phyloP scores from a whole-genome alignment of 1,284 basidiomycete species.

The Ceraceosorus guamensis region DNA sequence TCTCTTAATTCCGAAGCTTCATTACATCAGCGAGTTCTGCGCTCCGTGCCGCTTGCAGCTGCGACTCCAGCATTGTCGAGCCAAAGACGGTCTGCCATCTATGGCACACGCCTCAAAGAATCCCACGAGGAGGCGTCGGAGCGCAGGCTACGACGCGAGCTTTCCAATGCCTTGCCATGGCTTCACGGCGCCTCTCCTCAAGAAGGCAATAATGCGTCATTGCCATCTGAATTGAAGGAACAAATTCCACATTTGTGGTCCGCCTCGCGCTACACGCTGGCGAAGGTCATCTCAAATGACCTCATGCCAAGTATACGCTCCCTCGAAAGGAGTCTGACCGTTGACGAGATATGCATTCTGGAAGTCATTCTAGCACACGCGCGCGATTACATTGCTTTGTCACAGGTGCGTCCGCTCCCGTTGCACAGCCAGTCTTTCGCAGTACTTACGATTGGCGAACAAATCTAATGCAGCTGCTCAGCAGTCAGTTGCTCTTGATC shows the following conservation, averaged over 20 bases:
- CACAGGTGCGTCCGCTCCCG: not conserved
- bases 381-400: not conserved
- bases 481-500: too few relatives aligned
- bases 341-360: not conserved
- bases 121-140: constrained; percentile 44
- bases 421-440: not conserved
- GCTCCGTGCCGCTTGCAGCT: constrained; percentile 31
- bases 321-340: not conserved
- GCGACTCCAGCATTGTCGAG: constrained; percentile 23
- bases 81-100: constrained; percentile 40
- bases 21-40: constrained; percentile 32
- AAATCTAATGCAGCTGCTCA: not conserved
- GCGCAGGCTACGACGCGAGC: constrained; percentile 34
- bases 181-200: not conserved
- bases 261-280: constrained; percentile 32
- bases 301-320: constrained; percentile 7
- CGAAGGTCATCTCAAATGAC: constrained; percentile 16
- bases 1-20: constrained; percentile 2
- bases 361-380: not conserved
- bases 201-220: not conserved
- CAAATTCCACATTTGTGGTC: constrained; percentile 26
- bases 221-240: not conserved
- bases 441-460: not conserved
- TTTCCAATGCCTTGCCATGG: constrained; percentile 18
- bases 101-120: constrained; percentile 37